Evolutionary conservation across 805 yeast genomes (phyloP), one percentile per base, ranked within the genome.

Genomic region (Sugiyamaella americana): DNA sequence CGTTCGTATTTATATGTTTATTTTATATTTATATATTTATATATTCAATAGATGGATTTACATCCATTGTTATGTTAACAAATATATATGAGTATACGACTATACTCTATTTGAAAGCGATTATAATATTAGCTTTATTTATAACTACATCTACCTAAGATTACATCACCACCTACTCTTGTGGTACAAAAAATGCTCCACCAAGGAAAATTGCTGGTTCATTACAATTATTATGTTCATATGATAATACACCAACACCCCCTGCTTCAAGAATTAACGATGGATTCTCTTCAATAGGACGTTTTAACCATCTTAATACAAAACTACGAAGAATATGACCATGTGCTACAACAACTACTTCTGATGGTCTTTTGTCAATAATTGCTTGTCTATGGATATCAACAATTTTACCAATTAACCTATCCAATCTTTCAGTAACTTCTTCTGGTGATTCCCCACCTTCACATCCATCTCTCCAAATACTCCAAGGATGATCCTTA

Each of bases 401-500:
- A 51, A 78, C 79, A 54, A 91, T 78, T 52, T 79, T 74, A 1
- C 66, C 71, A 58, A 91, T 86, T 41, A 82, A 74, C 32, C 76
- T 63, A 56, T 91, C 95, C 40, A 91, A 68, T 60, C 98, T 74
- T 35, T 69, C 69, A 1, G 82, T 80, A 37, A 91, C 84, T 44
- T 87, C 73, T 29, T 68, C 64, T 30, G 82, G 72, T 38, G 70
- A 65, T 64, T 91, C 98, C 51, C 97, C 98, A 53, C 80, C 80
- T 61, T 87, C 96, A 66, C 97, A 91, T 2, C 98, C 98, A 58
- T 87, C 88, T 51, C 79, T 66, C 94, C 96, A 89, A 61, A 91
- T 88, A 46, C 73, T 69, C 96, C 96, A 88, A 3, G 70, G 69
- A 23, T 53, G 56, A 18, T 68, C 70, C 30, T 54, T 58, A 36